Evolutionary conservation across 2,329 filamentous ascomycete species (phyloP), one percentile per base, ranked within the genome.

Genomic region (Exophiala phaeomuriformis): DNA sequence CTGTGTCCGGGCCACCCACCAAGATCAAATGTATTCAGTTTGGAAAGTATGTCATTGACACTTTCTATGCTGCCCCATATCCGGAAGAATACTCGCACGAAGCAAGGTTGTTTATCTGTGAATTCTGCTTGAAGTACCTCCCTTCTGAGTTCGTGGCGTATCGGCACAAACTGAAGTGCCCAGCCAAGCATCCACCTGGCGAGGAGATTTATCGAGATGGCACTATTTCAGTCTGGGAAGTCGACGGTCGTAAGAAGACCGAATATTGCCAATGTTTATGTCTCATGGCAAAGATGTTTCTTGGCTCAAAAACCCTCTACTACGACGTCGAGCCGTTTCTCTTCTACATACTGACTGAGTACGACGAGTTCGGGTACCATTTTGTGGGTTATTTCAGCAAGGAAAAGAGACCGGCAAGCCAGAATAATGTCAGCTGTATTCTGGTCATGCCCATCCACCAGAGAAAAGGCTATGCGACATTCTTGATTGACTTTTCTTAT

Each of bases 331-430:
- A 98, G 60, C 93, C 93, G 0, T 98, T 98, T 67, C 74, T 98
- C 35, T 98, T 98, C 75, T 98, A 98, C 71, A 91, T 95, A 69
- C 96, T 98, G 91, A 88, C 88, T 29, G 85, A 84, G 39, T 83
- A 87, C 62, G 88, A 90, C 60, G 89, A 95, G 47, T 85, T 90
- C 64, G 93, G 93, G 9, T 93, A 86, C 64, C 93, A 97, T 66
- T 80, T 98, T 47, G 88, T 98, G n/a, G 93, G 93, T n/a, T 98
- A 96, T 68, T 98, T 98, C 70, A 97, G 93, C 47, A 98, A 98
- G 69, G 93, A 98, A 72, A 98, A 98, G 72, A 80, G 94, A 41
- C 86, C 89, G 1, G 91, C 88, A 69, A 95, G 90, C 57, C 85
- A 90, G 63, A 97, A 98, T 70, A 98, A 98, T 61, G 93, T 98